phyloP scores from a whole-genome alignment of 208 protist genomes.

The Leishmania turanica region DNA sequence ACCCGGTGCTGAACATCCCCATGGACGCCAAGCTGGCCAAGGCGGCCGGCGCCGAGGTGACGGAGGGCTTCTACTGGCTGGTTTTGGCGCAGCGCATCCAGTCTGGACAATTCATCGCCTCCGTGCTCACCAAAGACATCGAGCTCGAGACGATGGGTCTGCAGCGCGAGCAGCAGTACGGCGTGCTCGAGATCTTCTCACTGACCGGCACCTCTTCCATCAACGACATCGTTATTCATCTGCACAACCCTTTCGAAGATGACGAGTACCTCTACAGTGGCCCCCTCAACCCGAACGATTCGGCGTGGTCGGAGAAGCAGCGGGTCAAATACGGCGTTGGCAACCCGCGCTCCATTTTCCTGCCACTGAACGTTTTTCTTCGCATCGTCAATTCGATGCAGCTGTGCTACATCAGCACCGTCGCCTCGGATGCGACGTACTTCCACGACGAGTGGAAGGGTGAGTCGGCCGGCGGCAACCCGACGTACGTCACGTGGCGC shows the following conservation, averaged over 20 bases:
- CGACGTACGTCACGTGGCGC: constrained; percentile 71
- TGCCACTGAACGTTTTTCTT: constrained; percentile 66
- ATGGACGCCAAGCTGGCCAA: constrained; percentile 74
- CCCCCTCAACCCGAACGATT: constrained; percentile 58
- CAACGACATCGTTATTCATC: constrained; percentile 66
- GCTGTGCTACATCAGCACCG: constrained; percentile 70
- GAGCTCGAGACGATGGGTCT: constrained; percentile 68
- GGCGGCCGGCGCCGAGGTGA: constrained; percentile 48
- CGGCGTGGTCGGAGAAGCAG: too few relatives aligned
- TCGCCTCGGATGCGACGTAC: constrained; percentile 50
- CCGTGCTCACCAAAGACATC: constrained; percentile 57
- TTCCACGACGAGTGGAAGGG: constrained; percentile 71
- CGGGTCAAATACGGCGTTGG: constrained; percentile 42
- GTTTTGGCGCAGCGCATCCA: constrained; percentile 67
- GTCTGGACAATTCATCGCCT: constrained; percentile 54
- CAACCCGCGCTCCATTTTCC: constrained; percentile 53
- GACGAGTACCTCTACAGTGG: constrained; percentile 73
- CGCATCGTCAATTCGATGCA: constrained; percentile 54
- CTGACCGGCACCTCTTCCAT: constrained; percentile 61
- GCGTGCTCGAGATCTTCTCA: constrained; percentile 74
- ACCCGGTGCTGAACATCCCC: constrained; percentile 77
- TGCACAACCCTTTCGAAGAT: constrained; percentile 85
- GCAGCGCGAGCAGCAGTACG: constrained; percentile 80
- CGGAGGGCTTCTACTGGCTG: constrained; percentile 61
- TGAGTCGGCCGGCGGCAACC: constrained; percentile 64